phyloP scores from a whole-genome alignment of 352 stramenopile genomes.

The Phytopythium boreale region DNA sequence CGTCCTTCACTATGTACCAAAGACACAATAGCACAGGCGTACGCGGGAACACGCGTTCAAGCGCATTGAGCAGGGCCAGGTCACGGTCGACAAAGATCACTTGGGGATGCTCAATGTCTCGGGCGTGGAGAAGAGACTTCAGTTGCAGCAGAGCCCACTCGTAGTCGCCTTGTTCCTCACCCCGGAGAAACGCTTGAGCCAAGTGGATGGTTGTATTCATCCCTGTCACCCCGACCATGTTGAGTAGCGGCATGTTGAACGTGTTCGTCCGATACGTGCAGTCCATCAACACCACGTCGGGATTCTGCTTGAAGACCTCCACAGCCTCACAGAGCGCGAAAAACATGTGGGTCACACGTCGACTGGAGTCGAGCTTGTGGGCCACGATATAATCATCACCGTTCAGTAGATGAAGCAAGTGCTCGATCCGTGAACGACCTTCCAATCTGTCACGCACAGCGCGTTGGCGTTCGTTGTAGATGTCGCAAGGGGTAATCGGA shows the following conservation, averaged over 20 bases:
- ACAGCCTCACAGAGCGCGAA: not conserved
- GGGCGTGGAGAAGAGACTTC: not conserved
- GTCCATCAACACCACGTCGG: conserved; percentile 8
- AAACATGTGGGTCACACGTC: not conserved
- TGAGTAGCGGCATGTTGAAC: conserved; percentile 16
- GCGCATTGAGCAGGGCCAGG: conserved; percentile 13
- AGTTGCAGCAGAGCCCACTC: conserved; percentile 8
- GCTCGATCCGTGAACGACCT: not conserved
- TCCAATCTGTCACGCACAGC: not conserved
- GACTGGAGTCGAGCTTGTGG: not conserved
- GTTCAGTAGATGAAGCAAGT: not conserved
- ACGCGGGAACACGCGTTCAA: conserved; percentile 9
- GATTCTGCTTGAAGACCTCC: not conserved
- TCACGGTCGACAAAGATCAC: conserved; percentile 13
- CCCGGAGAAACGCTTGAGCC: conserved; percentile 11
- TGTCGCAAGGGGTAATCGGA: not conserved
- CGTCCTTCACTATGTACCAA: conserved; percentile 19
- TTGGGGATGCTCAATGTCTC: conserved; percentile 6
- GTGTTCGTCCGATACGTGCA: conserved; percentile 14
- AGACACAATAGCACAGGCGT: conserved; percentile 12
- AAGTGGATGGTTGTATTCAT: conserved; percentile 22
- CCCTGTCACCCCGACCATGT: conserved; percentile 10
- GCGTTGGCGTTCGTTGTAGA: not conserved
- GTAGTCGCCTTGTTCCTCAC: conserved; percentile 11
- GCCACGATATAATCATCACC: not conserved